Base-by-base conservation (phyloP, 1,284 basidiomycete species). In the Takashimella tepidaria region DNA sequence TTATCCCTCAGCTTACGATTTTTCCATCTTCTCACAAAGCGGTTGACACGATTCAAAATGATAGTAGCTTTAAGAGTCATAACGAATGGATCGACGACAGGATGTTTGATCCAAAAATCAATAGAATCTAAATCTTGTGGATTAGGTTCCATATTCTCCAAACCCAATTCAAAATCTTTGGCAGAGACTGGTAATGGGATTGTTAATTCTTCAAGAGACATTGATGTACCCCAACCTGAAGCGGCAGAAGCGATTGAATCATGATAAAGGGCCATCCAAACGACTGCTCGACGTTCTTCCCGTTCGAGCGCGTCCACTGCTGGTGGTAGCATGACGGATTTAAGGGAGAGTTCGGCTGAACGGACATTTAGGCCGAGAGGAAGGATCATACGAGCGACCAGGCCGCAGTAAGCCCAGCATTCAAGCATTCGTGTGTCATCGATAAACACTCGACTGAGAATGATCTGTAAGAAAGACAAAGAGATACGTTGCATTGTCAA, bases 391-490 rank as follows among this genome's bases (percentile, higher is more conserved):
- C 73, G 62, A 8, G 67, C 61, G 5, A 73, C 67, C 3, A 73
- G 60, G 41, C 73, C 74, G 22, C 63, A 59, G 52, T 68, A 69
- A 6, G 69, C 69, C 73, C 73, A 76, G 48, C 70, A 72, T 50
- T 76, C 74, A 31, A 75, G 60, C 74, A 74, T 74, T 26, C 72
- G 63, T 6, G 70, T 73, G 54, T 76, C 71, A 51, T 73, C 69
- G 50, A 74, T 72, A 51, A 73, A 73, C 4, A 74, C 67, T 44
- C 71, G 59, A 41, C 62, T 62, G 5, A 76, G 59, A 24, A 76
- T 68, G 50, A 73, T 69, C 63, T 68, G 44, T n/a, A n/a, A 1
- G 21, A 16, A 11, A 20, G 31, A 19, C 20, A 20, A 27, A 20
- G 26, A 43, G 12, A 50, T 13, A 40, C 40, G 20, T 49, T 37